Evolutionary conservation across 2,329 filamentous ascomycete genomes (phyloP), one percentile per base, ranked within the genome.

Genomic region (Esteya vermicola): DNA sequence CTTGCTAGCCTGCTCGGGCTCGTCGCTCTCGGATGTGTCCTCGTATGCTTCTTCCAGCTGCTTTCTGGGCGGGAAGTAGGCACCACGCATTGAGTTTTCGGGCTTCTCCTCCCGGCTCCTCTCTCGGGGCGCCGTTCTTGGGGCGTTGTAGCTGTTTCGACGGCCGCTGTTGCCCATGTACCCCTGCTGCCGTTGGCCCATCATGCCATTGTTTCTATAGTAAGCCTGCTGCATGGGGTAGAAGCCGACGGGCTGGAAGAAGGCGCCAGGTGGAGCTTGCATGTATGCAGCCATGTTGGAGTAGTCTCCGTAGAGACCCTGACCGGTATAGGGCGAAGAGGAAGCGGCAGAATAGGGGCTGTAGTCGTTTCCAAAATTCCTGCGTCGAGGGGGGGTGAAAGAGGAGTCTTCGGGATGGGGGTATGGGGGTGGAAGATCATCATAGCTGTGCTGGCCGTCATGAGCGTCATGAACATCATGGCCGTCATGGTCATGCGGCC

Each of bases 361-460:
- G 33, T 36, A 36, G 33, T 20, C n/a, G 20, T 31, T 22, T 14
- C 13, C 3, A n/a, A 32, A 38, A 16, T 21, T 13, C 5, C 22
- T 23, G 3, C 22, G 26, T 13, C 36, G 26, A 19, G 36, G 18
- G 9, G 27, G 22, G 9, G 7, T 28, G 10, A 25, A 21, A 23
- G 21, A 5, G 14, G 18, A 9, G 12, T 20, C 36, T 4, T 32
- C 21, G 21, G 10, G 10, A n/a, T 37, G 26, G 16, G 27, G 36
- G 19, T 38, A 38, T 18, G 36, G 36, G 25, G 36, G 36, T 9
- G 36, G 36, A 3, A 32, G 36, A 19, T 32, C 36, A 6, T 38
- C 36, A n/a, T 25, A 26, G n/a, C 26, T 16, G 12, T 38, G 21
- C 6, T 38, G n/a, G n/a, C n/a, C n/a, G n/a, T n/a, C n/a, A n/a